Evolutionary conservation across 176 grass and related monocot species (phyloP), one percentile per base, ranked within the genome.

Genomic region (Musa acuminata): DNA sequence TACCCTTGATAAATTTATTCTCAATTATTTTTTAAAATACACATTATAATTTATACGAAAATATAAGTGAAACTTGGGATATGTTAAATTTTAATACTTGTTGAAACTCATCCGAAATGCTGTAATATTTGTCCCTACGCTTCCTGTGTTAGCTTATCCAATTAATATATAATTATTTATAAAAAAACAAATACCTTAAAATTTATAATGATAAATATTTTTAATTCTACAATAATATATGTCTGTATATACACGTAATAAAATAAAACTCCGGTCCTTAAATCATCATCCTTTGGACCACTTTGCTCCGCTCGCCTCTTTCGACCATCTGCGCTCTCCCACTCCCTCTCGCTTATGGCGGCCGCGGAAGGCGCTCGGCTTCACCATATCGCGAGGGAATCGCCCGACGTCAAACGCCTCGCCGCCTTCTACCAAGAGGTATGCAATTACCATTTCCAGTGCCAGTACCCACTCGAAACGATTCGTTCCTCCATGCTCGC

Each of bases 371-470:
- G 81, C 14, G 90, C 91, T 49, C 86, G 76, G 84, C 69, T 98
- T 2, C 84, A 89, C 86, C 94, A 98, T 86, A 80, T 93, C 80
- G 88, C 90, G 69, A 84, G 86, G 58, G 95, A 90, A 83, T 87
- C 95, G 23, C 72, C 75, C 75, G 88, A 98, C 86, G 88, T 98
- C 78, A 78, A 75, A 9, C 86, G 90, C 77, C 94, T 93, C 17
- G 87, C 90, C 62, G 84, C 80, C 53, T 98, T 98, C 88, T 98
- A 93, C 84, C 84, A 91, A 81, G 86, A 90, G 69, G 94, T 85
- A 69, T 4, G 23, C 57, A 21, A 21, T 53, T 65, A 1, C 43
- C 27, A 48, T 67, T 80, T 49, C n/a, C 3, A 0, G 13, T 5
- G 2, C 48, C 64, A 12, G 13, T 6, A 6, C 35, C 35, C 35